Evolutionary conservation across 2,329 filamentous ascomycete genomes (phyloP).

Genomic region (Fusarium poae): DNA sequence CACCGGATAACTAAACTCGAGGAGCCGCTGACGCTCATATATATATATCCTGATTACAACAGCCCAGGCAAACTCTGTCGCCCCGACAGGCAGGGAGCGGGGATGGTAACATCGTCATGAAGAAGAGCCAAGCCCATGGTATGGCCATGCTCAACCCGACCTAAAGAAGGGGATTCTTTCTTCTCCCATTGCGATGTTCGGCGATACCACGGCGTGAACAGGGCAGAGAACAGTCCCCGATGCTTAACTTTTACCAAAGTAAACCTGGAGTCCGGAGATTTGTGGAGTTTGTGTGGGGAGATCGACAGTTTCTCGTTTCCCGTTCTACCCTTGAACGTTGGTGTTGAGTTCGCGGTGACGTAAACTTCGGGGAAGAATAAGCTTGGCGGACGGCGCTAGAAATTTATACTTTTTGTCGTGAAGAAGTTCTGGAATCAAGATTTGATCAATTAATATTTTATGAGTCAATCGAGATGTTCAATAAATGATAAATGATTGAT

Average conservation of each 20-base stretch:
- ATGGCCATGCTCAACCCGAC: neutral
- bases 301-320: slow-evolving; percentile 29
- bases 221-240: slow-evolving; percentile 12
- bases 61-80: slow-evolving; percentile 16
- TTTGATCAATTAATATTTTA: neutral
- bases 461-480: neutral
- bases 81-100: slow-evolving; percentile 29
- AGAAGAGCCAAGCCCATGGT: slow-evolving; percentile 4
- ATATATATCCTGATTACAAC: slow-evolving; percentile 27
- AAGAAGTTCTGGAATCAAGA: neutral
- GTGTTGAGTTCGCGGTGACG: slow-evolving; percentile 34
- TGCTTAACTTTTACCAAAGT: slow-evolving; percentile 13
- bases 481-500: neutral
- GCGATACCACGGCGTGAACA: slow-evolving; percentile 38
- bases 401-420: slow-evolving; percentile 9
- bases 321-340: slow-evolving; percentile 22
- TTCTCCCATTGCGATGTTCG: slow-evolving; percentile 6
- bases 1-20: neutral
- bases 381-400: slow-evolving; percentile 32
- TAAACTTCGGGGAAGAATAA: slow-evolving; percentile 19
- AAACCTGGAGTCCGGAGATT: slow-evolving; percentile 38
- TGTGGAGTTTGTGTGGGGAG: slow-evolving; percentile 43
- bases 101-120: slow-evolving; percentile 34
- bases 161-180: neutral
- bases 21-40: slow-evolving; percentile 17